Conservation (phyloP, 176 grass and related monocot species). For the Rhynchospora pubera region DNA sequence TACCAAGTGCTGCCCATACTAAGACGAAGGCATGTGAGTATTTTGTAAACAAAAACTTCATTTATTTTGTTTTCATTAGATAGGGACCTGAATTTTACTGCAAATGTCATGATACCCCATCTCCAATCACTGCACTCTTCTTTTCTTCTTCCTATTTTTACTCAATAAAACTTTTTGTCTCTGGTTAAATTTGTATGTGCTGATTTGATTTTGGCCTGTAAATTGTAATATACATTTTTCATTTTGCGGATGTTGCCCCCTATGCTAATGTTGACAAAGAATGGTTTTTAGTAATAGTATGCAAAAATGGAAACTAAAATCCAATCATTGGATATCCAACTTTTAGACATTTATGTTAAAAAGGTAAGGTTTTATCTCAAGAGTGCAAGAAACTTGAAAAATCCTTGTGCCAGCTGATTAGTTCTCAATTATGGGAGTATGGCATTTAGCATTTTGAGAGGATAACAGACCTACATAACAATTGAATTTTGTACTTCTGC, state of each 20-base stretch:
- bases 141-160: neutral
- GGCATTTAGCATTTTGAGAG: neutral
- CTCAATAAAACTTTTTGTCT: neutral
- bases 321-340: neutral
- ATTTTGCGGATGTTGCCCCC: neutral
- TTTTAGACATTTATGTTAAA: neutral
- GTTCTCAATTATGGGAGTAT: neutral
- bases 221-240: neutral
- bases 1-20: conserved; percentile 87
- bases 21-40: conserved; percentile 81
- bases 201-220: neutral
- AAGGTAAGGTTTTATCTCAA: neutral
- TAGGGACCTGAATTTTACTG: neutral
- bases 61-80: neutral
- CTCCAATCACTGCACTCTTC: neutral
- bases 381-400: neutral
- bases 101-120: neutral
- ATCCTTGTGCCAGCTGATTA: neutral
- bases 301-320: neutral
- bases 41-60: neutral
- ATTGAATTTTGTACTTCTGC: conserved; percentile 21
- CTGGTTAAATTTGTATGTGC: neutral
- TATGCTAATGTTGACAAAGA: neutral
- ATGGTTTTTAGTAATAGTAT: neutral
- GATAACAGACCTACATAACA: neutral